phyloP scores from a whole-genome alignment of 768 basidiomycete genomes.

The Suillus ampliporus region DNA sequence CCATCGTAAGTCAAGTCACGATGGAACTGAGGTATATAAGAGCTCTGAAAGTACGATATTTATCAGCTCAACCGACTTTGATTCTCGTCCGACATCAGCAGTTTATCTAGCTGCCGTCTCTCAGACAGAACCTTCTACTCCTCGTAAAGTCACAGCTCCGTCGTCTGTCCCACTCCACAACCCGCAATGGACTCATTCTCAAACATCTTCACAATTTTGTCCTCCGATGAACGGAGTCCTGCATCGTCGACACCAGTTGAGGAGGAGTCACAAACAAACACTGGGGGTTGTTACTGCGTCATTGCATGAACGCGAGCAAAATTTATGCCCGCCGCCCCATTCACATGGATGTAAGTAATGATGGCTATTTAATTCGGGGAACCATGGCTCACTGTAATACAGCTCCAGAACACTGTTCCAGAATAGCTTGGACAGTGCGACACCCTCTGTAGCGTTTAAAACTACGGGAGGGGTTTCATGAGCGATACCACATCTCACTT shows the following conservation, averaged over 20 bases:
- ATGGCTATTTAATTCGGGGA: not conserved
- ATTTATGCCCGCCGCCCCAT: too few relatives aligned
- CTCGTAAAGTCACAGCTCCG: not conserved
- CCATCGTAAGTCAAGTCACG: not conserved
- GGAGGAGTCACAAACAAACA: not conserved
- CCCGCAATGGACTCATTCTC: constrained; percentile 1
- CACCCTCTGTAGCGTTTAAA: not conserved
- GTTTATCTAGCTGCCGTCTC: not conserved
- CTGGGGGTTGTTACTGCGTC: not conserved
- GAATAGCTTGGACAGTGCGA: not conserved
- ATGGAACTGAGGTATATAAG: not conserved
- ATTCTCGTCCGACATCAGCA: not conserved
- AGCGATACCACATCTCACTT: not conserved
- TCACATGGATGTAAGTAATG: not conserved
- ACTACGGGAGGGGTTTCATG: not conserved
- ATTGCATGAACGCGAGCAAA: not conserved
- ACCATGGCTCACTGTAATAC: not conserved
- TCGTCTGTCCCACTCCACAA: not conserved
- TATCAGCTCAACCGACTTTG: not conserved
- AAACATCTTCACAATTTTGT: not conserved
- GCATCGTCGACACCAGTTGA: not conserved
- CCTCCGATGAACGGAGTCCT: not conserved
- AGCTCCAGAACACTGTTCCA: not conserved
- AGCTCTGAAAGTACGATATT: not conserved
- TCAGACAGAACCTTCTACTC: not conserved